A percentile compares a stretch with the other conserved stretches of the same genome.
Conservation (phyloP, 768 basidiomycete genomes). For the Trametes cingulata region DNA sequence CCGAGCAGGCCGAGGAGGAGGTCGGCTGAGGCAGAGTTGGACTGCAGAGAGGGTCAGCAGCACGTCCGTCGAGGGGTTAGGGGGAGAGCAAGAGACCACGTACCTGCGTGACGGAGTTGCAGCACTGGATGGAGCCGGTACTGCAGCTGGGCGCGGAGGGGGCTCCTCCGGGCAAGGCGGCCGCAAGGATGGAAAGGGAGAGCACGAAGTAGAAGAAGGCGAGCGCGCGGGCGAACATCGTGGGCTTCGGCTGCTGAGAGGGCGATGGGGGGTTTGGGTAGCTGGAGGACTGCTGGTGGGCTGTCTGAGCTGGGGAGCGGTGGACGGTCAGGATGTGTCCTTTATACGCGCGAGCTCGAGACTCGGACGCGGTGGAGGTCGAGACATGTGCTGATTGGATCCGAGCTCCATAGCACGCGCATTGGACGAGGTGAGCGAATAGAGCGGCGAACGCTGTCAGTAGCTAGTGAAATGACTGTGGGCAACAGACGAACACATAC, state of each 20-base stretch:
- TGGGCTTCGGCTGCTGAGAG: not conserved
- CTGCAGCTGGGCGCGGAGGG: not conserved
- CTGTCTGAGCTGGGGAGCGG: constrained; percentile 6
- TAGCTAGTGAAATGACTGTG: not conserved
- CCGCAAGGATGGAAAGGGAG: constrained; percentile 19
- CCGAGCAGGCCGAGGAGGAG: constrained; percentile 17
- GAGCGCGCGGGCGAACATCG: constrained; percentile 17
- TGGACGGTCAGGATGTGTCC: not conserved
- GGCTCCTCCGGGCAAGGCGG: constrained; percentile 16
- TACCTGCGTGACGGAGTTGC: constrained; percentile 12
- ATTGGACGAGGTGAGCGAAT: not conserved
- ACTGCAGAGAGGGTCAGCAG: not conserved
- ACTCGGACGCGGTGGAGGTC: too few species aligned
- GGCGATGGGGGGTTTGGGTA: not conserved
- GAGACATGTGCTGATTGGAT: not conserved
- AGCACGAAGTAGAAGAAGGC: constrained; percentile 12
- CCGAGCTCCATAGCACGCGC: not conserved
- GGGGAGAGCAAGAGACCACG: not conserved
- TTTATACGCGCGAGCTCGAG: not conserved
- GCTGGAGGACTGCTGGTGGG: constrained; percentile 3
- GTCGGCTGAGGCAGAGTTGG: not conserved
- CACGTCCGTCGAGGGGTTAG: not conserved
- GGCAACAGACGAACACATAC: not conserved
- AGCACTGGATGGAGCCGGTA: constrained; percentile 19
- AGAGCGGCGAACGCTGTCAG: not conserved